Conservation (phyloP, 2,329 filamentous ascomycete species). For the Arthrobotrys sinensis region DNA sequence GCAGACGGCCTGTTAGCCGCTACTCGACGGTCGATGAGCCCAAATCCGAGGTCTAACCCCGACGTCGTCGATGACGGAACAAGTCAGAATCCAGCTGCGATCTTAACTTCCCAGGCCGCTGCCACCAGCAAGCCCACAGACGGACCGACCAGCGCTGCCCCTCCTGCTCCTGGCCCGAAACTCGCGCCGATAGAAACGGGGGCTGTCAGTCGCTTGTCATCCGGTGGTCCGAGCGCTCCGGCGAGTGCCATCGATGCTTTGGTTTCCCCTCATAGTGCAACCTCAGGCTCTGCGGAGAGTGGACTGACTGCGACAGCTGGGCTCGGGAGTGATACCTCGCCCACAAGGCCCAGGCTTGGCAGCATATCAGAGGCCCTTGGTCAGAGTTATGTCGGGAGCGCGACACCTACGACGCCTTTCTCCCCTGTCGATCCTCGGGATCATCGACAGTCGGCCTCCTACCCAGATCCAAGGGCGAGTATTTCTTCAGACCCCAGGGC, state of each 20-base stretch:
- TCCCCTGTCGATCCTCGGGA: slow-evolving; percentile 48
- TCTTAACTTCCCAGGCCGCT: slow-evolving; percentile 47
- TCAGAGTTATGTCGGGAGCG: slow-evolving; percentile 40
- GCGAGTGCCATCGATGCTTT: slow-evolving; percentile 50
- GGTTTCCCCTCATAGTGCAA: slow-evolving; percentile 52
- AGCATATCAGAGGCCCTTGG: slow-evolving; percentile 57
- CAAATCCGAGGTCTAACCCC: slow-evolving; percentile 37
- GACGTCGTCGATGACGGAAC: slow-evolving; percentile 47
- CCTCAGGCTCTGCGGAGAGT: slow-evolving; percentile 56
- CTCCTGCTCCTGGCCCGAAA: slow-evolving; percentile 55
- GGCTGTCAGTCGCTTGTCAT: slow-evolving; percentile 39
- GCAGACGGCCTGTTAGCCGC: slow-evolving; percentile 50
- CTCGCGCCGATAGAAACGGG: slow-evolving; percentile 57
- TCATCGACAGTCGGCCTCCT: slow-evolving; percentile 53
- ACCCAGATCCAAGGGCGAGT: slow-evolving; percentile 51
- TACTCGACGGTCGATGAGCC: slow-evolving; percentile 46
- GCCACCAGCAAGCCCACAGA: slow-evolving; percentile 47
- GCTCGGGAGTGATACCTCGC: slow-evolving; percentile 58
- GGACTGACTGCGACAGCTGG: slow-evolving; percentile 57
- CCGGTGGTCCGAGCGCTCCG: slow-evolving; percentile 44
- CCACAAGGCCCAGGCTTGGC: slow-evolving; percentile 55
- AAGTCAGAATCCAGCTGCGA: slow-evolving; percentile 57
- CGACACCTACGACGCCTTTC: slow-evolving; percentile 54
- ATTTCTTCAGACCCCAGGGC: slow-evolving; percentile 56
- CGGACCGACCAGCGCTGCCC: slow-evolving; percentile 40